Evolutionary conservation across 106 monocot species (phyloP), one percentile per base, ranked within the genome.

Genomic region (Chionographis japonica): DNA sequence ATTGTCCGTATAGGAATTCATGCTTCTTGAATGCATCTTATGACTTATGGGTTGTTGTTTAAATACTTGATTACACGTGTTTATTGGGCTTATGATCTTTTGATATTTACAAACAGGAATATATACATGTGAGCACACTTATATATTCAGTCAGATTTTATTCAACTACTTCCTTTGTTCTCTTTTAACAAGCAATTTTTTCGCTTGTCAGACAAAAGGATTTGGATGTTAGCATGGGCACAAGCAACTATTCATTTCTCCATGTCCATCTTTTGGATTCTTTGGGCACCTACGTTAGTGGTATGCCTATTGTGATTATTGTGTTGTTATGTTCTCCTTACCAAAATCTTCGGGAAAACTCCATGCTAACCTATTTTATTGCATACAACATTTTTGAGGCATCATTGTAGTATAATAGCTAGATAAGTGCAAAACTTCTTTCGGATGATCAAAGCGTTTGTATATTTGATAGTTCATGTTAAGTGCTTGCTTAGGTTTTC

Each of bases 221-320:
- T 85, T 73, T 87, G 81, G 86, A 56, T 81, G 60, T 65, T 97
- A 65, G 78, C 71, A 58, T 81, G 77, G 63, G 80, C 97, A 72
- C 97, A 97, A 85, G 73, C 84, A 65, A 85, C 82, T 69, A 75
- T 89, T 60, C 81, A 97, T 75, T 89, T 97, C 67, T 83, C 97
- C 42, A n/a, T 85, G 51, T 87, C 80, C 40, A 72, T 84, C 19
- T 84, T 89, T 76, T 89, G 86, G 89, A 74, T 92, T 62, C 79
- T 97, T 11, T 97, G 97, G 97, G 92, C 92, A 43, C 97, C 97
- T 57, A 92, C 78, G 17, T 79, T 92, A 61, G 87, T 97, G 89
- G 97, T 97, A 97, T 64, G 66, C n/a, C 63, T 63, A 37, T 68
- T 57, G 3, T 52, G 50, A 18, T 66, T 61, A n/a, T 49, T 73